Evolutionary conservation across 768 basidiomycete species (phyloP).

Genomic region (Piloderma croceum): DNA sequence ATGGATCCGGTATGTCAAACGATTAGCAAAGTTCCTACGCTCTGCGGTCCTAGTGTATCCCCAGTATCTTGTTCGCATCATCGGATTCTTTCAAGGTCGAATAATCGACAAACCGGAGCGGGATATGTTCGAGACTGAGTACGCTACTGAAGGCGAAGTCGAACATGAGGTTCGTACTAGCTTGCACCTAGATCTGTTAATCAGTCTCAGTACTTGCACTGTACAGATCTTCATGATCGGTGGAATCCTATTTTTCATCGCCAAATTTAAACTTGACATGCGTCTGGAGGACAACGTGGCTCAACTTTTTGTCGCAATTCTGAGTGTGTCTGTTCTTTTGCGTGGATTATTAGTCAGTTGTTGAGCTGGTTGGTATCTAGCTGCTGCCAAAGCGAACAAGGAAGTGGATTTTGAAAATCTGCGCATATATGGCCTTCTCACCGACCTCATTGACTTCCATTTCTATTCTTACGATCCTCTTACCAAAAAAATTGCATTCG

Average conservation of each 20-base stretch:
- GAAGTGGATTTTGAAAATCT: constrained; percentile 10
- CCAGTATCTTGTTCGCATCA: too few species aligned
- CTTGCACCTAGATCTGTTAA: too few species aligned
- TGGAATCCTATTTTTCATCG: constrained; percentile 12
- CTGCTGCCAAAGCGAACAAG: too few species aligned
- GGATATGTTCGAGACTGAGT: constrained; percentile 10
- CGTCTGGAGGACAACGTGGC: constrained; percentile 9
- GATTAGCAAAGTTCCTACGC: too few species aligned
- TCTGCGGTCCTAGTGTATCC: too few species aligned
- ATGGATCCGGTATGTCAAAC: constrained; percentile 8
- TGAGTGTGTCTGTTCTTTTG: constrained; percentile 13
- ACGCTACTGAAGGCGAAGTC: constrained; percentile 15
- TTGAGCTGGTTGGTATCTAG: constrained; percentile 9
- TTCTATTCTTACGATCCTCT: constrained; percentile 21
- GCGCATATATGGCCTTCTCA: constrained; percentile 20
- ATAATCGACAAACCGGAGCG: constrained; percentile 12
- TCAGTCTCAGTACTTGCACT: constrained; percentile 13
- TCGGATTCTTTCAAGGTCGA: constrained; percentile 13
- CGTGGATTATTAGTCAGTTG: constrained; percentile 7
- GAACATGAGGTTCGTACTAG: constrained; percentile 13
- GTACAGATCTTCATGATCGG: too few species aligned
- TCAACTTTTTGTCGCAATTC: constrained; percentile 16
- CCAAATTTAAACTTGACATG: constrained; percentile 9
- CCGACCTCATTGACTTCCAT: constrained; percentile 17
- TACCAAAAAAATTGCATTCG: constrained; percentile 12